Evolutionary conservation across 2,329 filamentous ascomycete species (phyloP).

Genomic region (Aspergillus texensis): DNA sequence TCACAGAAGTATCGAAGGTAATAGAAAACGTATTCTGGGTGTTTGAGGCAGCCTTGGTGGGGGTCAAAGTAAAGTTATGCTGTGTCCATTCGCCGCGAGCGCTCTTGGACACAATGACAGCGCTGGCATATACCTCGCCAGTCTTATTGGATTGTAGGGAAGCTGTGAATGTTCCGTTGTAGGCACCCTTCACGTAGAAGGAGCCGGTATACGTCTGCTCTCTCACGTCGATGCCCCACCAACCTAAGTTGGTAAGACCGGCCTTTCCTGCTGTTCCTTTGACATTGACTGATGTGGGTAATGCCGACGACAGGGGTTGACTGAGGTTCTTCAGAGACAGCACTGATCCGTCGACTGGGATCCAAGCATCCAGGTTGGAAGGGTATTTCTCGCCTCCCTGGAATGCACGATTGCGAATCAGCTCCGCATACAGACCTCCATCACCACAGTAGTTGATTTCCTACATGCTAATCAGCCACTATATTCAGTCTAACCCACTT

Average conservation of each 20-base stretch:
- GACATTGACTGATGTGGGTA: constrained; percentile 48
- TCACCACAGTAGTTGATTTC: constrained; percentile 37
- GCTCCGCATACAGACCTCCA: constrained; percentile 39
- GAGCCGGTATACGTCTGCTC: constrained; percentile 54
- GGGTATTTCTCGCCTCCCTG: constrained; percentile 34
- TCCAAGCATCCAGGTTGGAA: constrained; percentile 35
- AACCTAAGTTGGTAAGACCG: constrained; percentile 54
- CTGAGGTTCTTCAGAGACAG: constrained; percentile 41
- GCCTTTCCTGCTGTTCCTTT: constrained; percentile 44
- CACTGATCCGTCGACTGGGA: constrained; percentile 29
- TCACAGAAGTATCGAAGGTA: constrained; percentile 50
- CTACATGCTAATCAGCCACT: constrained; percentile 12
- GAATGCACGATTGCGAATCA: constrained; percentile 40
- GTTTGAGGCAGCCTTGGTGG: constrained; percentile 25
- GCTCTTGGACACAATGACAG: constrained; percentile 37
- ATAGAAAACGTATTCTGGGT: constrained; percentile 56
- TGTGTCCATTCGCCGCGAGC: constrained; percentile 42
- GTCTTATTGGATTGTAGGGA: constrained; percentile 44
- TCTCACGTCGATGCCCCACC: constrained; percentile 56
- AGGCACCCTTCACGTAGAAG: constrained; percentile 50
- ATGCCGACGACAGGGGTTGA: constrained; percentile 48
- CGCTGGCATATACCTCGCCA: constrained; percentile 39
- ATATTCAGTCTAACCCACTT: not conserved
- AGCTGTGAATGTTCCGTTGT: constrained; percentile 38
- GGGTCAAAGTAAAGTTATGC: constrained; percentile 40